phyloP scores from a whole-genome alignment of 345 rosid genomes.

The Eucalyptus tenuipes region DNA sequence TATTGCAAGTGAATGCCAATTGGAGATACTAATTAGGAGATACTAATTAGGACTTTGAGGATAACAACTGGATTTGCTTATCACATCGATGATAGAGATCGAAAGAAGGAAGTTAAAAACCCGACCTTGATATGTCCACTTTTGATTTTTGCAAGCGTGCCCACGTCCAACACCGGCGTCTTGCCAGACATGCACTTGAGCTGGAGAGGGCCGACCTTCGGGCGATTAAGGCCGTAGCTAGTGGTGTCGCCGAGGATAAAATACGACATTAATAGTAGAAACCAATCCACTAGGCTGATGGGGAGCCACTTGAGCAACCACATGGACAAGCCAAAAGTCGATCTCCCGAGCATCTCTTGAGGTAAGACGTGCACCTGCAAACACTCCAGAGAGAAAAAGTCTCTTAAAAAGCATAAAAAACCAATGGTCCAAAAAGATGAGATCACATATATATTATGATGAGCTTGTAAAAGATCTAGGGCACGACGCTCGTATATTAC shows the following conservation, averaged over 20 bases:
- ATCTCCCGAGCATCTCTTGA: slow-evolving; percentile 68
- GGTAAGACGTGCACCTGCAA: slow-evolving; percentile 87
- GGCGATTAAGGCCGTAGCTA: slow-evolving; percentile 48
- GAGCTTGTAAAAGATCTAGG: background rate
- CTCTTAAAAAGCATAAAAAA: background rate
- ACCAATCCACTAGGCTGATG: slow-evolving; percentile 39
- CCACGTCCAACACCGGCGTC: slow-evolving; percentile 84
- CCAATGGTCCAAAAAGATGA: background rate
- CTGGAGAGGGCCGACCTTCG: slow-evolving; percentile 68
- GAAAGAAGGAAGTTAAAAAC: background rate
- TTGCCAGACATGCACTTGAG: slow-evolving; percentile 56
- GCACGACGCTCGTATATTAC: background rate
- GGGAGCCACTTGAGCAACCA: slow-evolving; percentile 81
- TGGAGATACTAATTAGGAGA: background rate
- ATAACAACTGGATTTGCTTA: background rate
- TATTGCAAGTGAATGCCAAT: background rate
- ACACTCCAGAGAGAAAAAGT: background rate
- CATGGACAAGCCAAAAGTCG: slow-evolving; percentile 73
- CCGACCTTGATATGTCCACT: slow-evolving; percentile 67
- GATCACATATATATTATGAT: background rate
- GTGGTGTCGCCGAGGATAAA: slow-evolving; percentile 57
- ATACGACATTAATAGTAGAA: slow-evolving; percentile 40
- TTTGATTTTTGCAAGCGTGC: slow-evolving; percentile 55
- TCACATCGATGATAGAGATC: background rate
- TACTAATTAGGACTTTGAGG: background rate